Conservation (phyloP, 192 early-diverging fungal species). For the Linnemannia hyalina region DNA sequence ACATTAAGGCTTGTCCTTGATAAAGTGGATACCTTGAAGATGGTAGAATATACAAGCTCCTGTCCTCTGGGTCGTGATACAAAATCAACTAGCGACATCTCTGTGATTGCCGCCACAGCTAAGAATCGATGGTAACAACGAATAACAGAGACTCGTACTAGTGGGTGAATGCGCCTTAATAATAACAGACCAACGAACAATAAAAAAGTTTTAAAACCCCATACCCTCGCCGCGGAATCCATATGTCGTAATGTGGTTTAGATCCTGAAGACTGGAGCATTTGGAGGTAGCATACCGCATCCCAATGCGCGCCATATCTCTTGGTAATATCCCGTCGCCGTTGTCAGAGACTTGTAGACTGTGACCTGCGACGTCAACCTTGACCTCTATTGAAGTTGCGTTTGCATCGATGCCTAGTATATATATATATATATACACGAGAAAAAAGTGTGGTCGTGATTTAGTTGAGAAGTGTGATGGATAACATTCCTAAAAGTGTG, state of each 20-base stretch:
- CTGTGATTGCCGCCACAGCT: slow-evolving; percentile 34
- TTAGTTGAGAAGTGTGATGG: too few relatives aligned
- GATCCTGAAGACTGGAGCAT: slow-evolving; percentile 56
- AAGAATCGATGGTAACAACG: background rate
- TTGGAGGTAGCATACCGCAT: slow-evolving; percentile 72
- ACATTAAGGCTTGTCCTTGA: too few relatives aligned
- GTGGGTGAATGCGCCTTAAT: background rate
- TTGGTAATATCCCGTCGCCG: slow-evolving; percentile 68
- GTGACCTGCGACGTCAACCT: slow-evolving; percentile 55
- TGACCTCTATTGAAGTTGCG: slow-evolving; percentile 64
- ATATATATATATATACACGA: background rate
- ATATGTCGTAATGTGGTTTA: slow-evolving; percentile 60
- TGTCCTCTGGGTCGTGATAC: slow-evolving; percentile 33
- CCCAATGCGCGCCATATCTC: slow-evolving; percentile 64
- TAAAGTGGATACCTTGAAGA: slow-evolving; percentile 19
- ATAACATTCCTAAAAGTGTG: background rate
- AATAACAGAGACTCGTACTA: background rate
- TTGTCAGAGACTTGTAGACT: slow-evolving; percentile 73
- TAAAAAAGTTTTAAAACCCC: background rate
- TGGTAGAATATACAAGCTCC: slow-evolving; percentile 12
- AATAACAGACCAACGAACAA: background rate
- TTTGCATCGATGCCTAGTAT: slow-evolving; percentile 68
- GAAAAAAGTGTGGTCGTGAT: background rate
- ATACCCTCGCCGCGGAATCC: slow-evolving; percentile 83
- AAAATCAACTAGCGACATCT: slow-evolving; percentile 45